Conservation (phyloP, 164 flowering plant genomes). For the Nelumbo lutea region DNA sequence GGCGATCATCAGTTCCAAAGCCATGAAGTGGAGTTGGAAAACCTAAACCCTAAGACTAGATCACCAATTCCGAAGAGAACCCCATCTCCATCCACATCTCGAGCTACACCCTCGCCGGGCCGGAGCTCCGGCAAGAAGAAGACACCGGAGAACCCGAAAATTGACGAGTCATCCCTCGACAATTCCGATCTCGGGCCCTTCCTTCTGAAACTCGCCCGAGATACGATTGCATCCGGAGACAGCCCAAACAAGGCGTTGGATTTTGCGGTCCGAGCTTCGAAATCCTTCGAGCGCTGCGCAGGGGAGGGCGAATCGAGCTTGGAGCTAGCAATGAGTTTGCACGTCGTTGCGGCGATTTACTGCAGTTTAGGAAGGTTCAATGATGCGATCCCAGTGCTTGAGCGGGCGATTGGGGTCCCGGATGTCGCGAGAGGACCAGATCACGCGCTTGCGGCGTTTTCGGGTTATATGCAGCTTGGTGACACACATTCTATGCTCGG, state of each 20-base stretch:
- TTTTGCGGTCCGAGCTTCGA: conserved; percentile 80
- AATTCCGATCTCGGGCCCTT: conserved; percentile 99
- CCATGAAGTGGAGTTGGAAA: conserved; percentile 14
- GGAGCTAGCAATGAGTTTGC: conserved; percentile 6
- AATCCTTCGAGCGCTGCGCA: conserved; percentile 11
- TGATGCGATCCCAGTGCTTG: conserved; percentile 8
- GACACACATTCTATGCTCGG: conserved; percentile 6
- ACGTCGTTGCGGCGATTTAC: conserved; percentile 7
- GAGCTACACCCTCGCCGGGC: conserved; percentile 63
- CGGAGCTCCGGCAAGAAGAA: conserved; percentile 51
- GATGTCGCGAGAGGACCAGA: conserved; percentile 3
- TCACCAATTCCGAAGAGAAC: conserved; percentile 47
- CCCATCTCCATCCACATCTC: conserved; percentile 68
- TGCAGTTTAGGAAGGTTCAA: conserved; percentile 5
- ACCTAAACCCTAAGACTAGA: conserved; percentile 23
- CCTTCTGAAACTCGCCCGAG: conserved; percentile 81
- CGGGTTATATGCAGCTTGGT: conserved; percentile 9
- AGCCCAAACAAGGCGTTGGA: conserved; percentile 86
- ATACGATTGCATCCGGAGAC: conserved; percentile 87
- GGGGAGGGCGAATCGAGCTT: conserved; percentile 1
- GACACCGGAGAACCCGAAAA: conserved; percentile 19
- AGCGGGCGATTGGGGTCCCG: conserved; percentile 5
- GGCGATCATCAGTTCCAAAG: conserved; percentile 6
- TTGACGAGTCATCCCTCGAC: conserved; percentile 69
- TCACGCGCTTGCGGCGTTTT: conserved; percentile 8